Conservation (phyloP, 805 yeast species). For the Saccharomycopsis oosterbeekiorum region DNA sequence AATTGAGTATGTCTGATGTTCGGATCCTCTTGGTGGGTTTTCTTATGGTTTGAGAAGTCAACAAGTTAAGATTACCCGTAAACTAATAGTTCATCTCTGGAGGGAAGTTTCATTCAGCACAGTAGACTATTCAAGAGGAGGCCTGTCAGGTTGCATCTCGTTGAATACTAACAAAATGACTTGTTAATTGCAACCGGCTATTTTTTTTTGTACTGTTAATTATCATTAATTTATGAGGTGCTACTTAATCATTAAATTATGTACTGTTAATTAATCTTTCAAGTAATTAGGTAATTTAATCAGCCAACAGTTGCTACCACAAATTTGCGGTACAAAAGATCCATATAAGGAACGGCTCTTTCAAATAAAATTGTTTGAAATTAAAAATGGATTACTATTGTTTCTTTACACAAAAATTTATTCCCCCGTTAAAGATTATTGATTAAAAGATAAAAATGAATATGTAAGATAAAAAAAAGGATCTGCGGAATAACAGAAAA, state of each 20-base stretch:
- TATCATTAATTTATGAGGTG: background rate
- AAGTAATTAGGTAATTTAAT: too few relatives aligned
- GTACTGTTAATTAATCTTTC: too few relatives aligned
- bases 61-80: conserved; percentile 5
- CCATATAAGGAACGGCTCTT: too few relatives aligned
- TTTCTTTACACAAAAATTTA: too few relatives aligned
- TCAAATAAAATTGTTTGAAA: too few relatives aligned
- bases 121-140: conserved; percentile 17
- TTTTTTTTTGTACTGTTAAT: background rate
- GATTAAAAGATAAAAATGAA: too few relatives aligned
- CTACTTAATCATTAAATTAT: background rate
- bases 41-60: conserved; percentile 13
- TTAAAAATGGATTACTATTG: too few relatives aligned
- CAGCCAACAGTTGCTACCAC: too few relatives aligned
- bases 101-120: conserved; percentile 20
- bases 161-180: conserved; percentile 8
- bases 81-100: conserved; percentile 17
- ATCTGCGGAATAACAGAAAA: too few relatives aligned
- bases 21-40: conserved; percentile 19
- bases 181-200: conserved; percentile 5
- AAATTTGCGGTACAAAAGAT: too few relatives aligned
- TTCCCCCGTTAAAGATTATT: too few relatives aligned
- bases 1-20: conserved; percentile 19
- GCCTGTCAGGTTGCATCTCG: conserved; percentile 19
- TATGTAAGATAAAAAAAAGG: too few relatives aligned